Base-by-base conservation (phyloP, 768 basidiomycete species). In the Mycena venus region DNA sequence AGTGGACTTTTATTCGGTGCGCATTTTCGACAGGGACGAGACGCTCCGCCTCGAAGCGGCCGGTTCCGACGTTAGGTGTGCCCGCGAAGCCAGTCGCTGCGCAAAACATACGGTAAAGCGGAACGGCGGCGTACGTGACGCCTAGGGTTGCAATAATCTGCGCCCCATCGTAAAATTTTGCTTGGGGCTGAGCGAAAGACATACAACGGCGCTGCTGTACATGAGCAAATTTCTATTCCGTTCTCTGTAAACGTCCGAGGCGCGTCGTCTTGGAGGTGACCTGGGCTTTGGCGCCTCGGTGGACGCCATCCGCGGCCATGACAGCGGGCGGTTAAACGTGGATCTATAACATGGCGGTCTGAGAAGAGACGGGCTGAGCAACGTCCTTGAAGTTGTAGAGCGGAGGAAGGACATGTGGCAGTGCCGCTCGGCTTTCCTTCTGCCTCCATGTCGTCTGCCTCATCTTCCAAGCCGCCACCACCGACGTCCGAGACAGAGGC, bases 101-200 rank as follows among this genome's bases (percentile, higher is more conserved):
- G 83, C 98, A 99, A 86, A 99, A 99, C 84, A 98, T 97, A 74
- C 98, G 94, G 83, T 99, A 99, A 19, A 99, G 88, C 0, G 98
- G 98, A 0, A 99, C 98, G 42, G 98, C 95, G 14, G 98, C 98
- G 81, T 99, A 99, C n/a, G 97, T 94, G 29, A 93, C 88, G 19
- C 98, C 98, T 4, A 95, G 84, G 3, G 92, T 93, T 32, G 93
- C 78, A 32, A 98, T 84, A 58, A 98, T 91, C 96, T 98, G 74
- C 31, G 60, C 40, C 42, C 49, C 70, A 68, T 27, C 58, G 78
- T 70, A 58, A 49, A 27, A 34, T 25, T 51, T 17, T 8, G 55
- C 56, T 70, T 36, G 56, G 32, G 59, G 63, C 40, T 38, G n/a
- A 68, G 25, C 36, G 61, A 51, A 27, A 47, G 51, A 85, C 94